Conservation (phyloP, 768 basidiomycete genomes). For the Rhizopogon rudus region DNA sequence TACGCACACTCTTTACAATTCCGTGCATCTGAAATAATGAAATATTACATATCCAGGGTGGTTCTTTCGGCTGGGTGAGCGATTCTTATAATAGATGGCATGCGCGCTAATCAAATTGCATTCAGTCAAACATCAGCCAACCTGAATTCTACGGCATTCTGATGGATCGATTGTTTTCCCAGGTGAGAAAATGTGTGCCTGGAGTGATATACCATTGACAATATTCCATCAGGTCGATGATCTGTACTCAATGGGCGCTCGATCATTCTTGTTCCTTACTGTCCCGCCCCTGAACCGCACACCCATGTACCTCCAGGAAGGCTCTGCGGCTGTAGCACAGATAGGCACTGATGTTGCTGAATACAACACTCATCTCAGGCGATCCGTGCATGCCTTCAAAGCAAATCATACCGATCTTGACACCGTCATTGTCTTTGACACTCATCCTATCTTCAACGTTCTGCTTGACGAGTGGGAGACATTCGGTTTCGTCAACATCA, state of each 20-base stretch:
- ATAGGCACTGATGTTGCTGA: slow-evolving; percentile 34
- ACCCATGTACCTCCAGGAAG: slow-evolving; percentile 45
- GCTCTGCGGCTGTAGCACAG: slow-evolving; percentile 17
- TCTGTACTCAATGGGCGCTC: slow-evolving; percentile 37
- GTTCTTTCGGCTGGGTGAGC: slow-evolving; percentile 13
- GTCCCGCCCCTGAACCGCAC: slow-evolving; percentile 57
- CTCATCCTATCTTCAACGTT: slow-evolving; percentile 53
- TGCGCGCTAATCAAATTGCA: background rate
- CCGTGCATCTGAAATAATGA: background rate
- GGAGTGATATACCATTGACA: background rate
- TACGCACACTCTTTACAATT: background rate
- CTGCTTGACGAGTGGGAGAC: slow-evolving; percentile 47
- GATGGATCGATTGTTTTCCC: slow-evolving; percentile 22
- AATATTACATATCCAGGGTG: background rate
- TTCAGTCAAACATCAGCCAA: slow-evolving; percentile 19
- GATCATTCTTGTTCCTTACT: slow-evolving; percentile 59
- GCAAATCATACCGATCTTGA: slow-evolving; percentile 37
- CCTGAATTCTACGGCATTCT: slow-evolving; percentile 18
- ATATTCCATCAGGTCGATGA: slow-evolving; percentile 11
- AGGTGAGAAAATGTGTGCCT: slow-evolving; percentile 8
- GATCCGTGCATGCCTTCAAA: slow-evolving; percentile 36
- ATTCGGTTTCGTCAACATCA: slow-evolving; percentile 54
- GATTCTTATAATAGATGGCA: background rate
- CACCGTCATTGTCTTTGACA: slow-evolving; percentile 47
- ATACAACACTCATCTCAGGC: slow-evolving; percentile 46